Base-by-base conservation (phyloP, 2,329 filamentous ascomycete species). In the Arthrobotrys musiformis region DNA sequence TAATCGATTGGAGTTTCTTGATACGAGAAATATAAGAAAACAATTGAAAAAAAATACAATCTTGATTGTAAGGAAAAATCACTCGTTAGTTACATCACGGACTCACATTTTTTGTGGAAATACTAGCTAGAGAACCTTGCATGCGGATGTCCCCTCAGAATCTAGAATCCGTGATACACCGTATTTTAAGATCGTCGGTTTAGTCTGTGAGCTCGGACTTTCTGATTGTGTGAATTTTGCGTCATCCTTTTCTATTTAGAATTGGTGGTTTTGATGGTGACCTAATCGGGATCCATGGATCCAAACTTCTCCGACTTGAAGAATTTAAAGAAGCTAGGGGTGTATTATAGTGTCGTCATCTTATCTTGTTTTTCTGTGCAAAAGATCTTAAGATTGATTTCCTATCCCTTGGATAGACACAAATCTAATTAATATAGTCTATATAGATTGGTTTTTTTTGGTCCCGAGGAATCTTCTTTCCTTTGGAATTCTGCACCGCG, bases 391-490 rank as follows among this genome's bases (percentile, higher is more conserved):
- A 48, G 7, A 22, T 22, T 35, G 15, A 3, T 28, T n/a, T 33
- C 5, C 8, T 35, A n/a, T 56, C 28, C 50, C 50, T 56, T 22
- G 28, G n/a, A 52, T 52, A 52, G n/a, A 56, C 15, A 2, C n/a
- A 15, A 56, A 56, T 46, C 22, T 19, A 24, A 48, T 44, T 7
- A n/a, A 46, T 46, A 8, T 26, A 33, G 35, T 15, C 19, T 13
- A 19, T 30, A 28, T 26, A 56, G 30, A 50, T 67, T 60, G n/a
- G 50, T 37, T 42, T 4, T 42, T 7, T 42, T 19, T 24, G 50
- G 15, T 42, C 52, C 63, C 64, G 72, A 76, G 72, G 64, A 69
- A 69, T 69, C 44, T 61, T 60, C n/a, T n/a, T 76, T 35, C 46
- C 56, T 69, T 26, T 61, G 72, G 64, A 73, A 73, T 66, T 66